Conservation (phyloP, 192 early-diverging fungal genomes). For the Coemansia aciculifera region DNA sequence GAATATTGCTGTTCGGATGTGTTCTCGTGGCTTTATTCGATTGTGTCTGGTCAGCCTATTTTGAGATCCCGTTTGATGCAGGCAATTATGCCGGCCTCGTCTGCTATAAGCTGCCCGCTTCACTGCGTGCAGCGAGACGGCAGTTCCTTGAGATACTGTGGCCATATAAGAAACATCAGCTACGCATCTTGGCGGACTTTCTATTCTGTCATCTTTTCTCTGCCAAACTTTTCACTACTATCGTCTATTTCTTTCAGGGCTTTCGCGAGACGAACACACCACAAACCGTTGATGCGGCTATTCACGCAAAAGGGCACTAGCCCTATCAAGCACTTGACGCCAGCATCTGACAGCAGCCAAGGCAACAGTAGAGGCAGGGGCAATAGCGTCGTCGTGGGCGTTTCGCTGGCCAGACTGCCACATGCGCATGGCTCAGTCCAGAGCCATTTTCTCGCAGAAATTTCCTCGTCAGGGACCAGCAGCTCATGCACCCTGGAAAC, state of each 20-base stretch:
- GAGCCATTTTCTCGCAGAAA: neutral
- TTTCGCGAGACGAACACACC: neutral
- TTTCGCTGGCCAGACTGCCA: neutral
- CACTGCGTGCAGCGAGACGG: neutral
- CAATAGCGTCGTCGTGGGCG: neutral
- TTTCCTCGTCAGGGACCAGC: neutral
- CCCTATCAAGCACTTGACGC: constrained; percentile 4
- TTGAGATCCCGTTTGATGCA: neutral
- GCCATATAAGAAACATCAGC: neutral
- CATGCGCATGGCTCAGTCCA: neutral
- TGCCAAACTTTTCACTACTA: neutral
- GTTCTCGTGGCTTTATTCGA: too few relatives aligned
- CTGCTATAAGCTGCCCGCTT: too few relatives aligned
- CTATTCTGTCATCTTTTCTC: neutral
- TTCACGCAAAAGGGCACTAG: neutral
- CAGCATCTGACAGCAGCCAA: neutral
- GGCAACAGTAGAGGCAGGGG: neutral
- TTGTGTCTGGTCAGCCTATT: neutral
- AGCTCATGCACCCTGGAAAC: neutral
- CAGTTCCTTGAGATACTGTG: neutral
- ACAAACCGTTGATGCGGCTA: neutral
- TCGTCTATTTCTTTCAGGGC: neutral
- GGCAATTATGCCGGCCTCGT: constrained; percentile 1
- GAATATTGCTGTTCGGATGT: neutral
- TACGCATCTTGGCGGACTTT: constrained; percentile 1